Percentiles rank a stretch among this genome's conserved stretches.
Conservation (phyloP, 352 stramenopile genomes). For the Globisporangium sylvaticum region DNA sequence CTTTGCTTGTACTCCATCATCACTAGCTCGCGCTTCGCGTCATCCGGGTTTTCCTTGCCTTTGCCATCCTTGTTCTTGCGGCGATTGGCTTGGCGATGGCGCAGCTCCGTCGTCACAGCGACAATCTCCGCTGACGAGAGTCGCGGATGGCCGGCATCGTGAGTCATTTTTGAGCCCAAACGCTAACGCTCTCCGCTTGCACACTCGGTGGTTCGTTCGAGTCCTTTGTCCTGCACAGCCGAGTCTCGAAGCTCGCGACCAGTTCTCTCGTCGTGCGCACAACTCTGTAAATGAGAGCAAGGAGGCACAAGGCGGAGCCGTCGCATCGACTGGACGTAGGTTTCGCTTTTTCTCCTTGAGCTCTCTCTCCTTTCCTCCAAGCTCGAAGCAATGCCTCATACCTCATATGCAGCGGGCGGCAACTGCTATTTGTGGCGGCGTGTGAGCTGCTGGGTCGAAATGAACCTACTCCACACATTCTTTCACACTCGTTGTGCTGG, state of each 20-base stretch:
- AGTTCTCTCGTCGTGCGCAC: background rate
- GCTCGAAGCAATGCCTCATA: background rate
- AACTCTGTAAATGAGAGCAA: slow-evolving; percentile 8
- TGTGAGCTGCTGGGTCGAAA: background rate
- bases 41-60: slow-evolving; percentile 48
- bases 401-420: background rate
- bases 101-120: slow-evolving; percentile 75
- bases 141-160: slow-evolving; percentile 29
- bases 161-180: slow-evolving; percentile 17
- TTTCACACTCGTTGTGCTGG: background rate
- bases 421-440: background rate
- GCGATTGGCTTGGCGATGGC: slow-evolving; percentile 53
- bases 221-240: background rate
- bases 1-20: slow-evolving; percentile 82
- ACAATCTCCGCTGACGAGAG: slow-evolving; percentile 84
- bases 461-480: background rate
- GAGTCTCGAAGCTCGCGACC: background rate
- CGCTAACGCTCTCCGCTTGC: background rate
- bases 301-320: background rate
- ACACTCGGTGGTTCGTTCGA: background rate
- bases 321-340: background rate
- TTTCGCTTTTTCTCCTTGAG: slow-evolving; percentile 5
- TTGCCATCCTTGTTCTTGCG: slow-evolving; percentile 56
- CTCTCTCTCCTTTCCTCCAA: background rate
- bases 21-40: slow-evolving; percentile 76